Evolutionary conservation across 192 early-diverging fungal genomes (phyloP), one percentile per base, ranked within the genome.

Genomic region (Kickxella alabastrina): DNA sequence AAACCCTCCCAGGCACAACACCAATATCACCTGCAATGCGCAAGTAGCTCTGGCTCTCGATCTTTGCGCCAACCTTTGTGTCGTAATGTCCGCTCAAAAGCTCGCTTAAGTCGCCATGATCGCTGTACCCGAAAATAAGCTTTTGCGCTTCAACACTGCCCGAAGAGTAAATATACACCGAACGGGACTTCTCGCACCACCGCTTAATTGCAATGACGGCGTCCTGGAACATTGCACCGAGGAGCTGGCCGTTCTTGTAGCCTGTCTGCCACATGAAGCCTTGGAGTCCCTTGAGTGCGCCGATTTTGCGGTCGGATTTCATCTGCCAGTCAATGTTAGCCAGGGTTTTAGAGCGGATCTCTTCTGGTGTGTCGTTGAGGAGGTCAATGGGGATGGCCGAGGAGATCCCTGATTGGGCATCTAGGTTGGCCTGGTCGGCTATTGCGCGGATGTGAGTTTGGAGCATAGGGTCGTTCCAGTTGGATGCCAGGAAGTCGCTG

Each of bases 201-300:
- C 64, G 41, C 8, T 85, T 67, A 0, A 99, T 81, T 1, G 87
- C 87, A 9, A 80, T 78, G 5, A 88, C 73, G 1, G 96, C 96
- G 70, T 99, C 96, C 10, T 82, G 73, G 54, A 88, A 99, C 10
- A 99, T 72, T 76, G 65, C 78, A 41, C 92, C 86, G 50, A 78
- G 72, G 27, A 99, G 63, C 51, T 83, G 74, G 10, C 92, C 92
- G 17, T 65, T 75, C 38, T 82, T 75, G 56, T 88, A 99, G 0
- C 91, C 96, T 39, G 77, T 80, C 50, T 83, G 73, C 96, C 96
- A 99, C 83, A 99, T 95, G 60, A 85, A 91, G n/a, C 96, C 92
- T 65, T 98, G 92, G 38, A 96, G 86, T 6, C 83, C 78, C 60
- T 95, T 94, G 3, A 98, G 58, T 0, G 95, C 84, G 3, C 85